A percentile compares a stretch with the other conserved stretches of the same genome.
phyloP scores from a whole-genome alignment of 169 alveolate genomes.

The Perkinsus marinus region DNA sequence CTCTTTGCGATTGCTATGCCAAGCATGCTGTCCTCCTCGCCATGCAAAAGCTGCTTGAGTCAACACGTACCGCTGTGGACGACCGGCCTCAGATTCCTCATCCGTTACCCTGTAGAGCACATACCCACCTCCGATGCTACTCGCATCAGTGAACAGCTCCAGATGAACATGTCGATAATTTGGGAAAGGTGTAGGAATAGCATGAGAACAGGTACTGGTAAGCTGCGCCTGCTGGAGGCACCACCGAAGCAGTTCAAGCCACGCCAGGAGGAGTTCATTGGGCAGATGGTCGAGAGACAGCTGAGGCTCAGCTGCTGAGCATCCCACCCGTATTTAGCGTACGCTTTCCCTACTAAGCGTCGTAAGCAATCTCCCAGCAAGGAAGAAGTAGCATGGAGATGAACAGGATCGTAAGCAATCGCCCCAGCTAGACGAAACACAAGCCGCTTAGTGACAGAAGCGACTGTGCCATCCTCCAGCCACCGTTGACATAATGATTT shows the following conservation, averaged over 20 bases:
- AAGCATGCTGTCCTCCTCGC: neutral
- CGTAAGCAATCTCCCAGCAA: neutral
- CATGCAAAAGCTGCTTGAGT: neutral
- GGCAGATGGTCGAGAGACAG: neutral
- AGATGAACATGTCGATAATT: neutral
- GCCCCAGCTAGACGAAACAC: neutral
- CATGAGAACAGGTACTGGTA: neutral
- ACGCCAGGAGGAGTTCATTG: neutral
- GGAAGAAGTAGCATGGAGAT: neutral
- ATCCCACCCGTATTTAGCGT: neutral
- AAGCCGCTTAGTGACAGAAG: neutral
- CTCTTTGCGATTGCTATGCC: neutral
- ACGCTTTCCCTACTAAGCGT: neutral
- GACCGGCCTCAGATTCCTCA: neutral
- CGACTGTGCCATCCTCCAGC: neutral
- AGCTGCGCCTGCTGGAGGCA: neutral
- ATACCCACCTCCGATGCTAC: neutral
- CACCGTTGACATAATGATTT: neutral
- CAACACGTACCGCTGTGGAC: neutral
- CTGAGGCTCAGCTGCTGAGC: no score
- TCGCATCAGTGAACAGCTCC: neutral
- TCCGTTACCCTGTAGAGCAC: neutral
- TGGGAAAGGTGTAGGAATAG: neutral
- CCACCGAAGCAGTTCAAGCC: neutral
- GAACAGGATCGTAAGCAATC: neutral